Evolutionary conservation across 2,329 filamentous ascomycete genomes (phyloP).

Genomic region (Aspergillus thermomutatus): DNA sequence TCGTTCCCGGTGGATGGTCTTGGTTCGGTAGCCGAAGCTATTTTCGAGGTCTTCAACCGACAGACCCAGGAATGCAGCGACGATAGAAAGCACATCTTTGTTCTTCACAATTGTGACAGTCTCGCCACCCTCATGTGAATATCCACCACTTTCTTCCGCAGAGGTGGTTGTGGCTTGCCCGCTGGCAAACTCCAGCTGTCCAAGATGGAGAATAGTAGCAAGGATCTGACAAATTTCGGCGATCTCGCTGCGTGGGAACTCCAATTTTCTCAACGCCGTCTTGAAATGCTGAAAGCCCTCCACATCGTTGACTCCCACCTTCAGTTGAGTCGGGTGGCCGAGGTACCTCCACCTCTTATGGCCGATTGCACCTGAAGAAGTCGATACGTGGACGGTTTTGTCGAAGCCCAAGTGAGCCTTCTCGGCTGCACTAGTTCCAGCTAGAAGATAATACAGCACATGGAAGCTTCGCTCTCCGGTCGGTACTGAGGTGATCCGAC

Average conservation of each 20-base stretch:
- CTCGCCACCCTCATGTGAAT: conserved; percentile 90
- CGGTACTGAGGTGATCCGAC: conserved; percentile 84
- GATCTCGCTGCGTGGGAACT: conserved; percentile 90
- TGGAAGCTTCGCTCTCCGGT: conserved; percentile 97
- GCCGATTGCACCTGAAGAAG: conserved; percentile 50
- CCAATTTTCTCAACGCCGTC: conserved; percentile 86
- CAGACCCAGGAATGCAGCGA: conserved; percentile 94
- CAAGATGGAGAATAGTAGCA: conserved; percentile 92
- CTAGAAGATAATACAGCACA: conserved; percentile 88
- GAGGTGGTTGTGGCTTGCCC: conserved; percentile 73
- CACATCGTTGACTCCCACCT: conserved; percentile 92
- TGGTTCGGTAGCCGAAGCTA: conserved; percentile 91
- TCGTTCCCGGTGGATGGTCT: conserved; percentile 90
- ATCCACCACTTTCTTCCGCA: conserved; percentile 90
- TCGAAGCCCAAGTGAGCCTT: conserved; percentile 77
- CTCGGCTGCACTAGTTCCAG: conserved; percentile 86
- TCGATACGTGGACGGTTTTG: conserved; percentile 38
- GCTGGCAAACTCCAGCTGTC: conserved; percentile 89
- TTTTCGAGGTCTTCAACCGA: conserved; percentile 76
- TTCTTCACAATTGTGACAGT: conserved; percentile 86
- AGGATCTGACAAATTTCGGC: conserved; percentile 95
- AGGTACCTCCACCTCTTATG: conserved; percentile 93
- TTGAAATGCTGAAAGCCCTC: conserved; percentile 98
- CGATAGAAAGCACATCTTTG: conserved; percentile 78
- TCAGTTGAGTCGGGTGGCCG: conserved; percentile 92